Percentiles rank a stretch among this genome's conserved stretches.
Conservation (phyloP, 768 basidiomycete species). For the Pisolithus tinctorius region DNA sequence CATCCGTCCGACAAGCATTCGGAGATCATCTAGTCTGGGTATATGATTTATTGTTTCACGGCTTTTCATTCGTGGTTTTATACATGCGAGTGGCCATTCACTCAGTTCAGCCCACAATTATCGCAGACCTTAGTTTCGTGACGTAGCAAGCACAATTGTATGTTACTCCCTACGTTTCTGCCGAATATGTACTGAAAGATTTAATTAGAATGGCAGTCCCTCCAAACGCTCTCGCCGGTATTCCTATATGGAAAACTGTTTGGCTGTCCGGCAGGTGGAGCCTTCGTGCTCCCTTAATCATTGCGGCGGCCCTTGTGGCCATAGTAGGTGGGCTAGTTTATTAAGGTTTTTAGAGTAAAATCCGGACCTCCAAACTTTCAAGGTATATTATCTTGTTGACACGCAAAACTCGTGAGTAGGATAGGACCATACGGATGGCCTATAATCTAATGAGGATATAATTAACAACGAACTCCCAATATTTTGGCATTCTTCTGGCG, state of each 20-base stretch:
- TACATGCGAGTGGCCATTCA: background rate
- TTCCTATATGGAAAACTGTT: constrained; percentile 44
- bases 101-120: constrained; percentile 47
- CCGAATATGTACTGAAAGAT: background rate
- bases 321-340: constrained; percentile 36
- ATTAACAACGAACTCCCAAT: constrained; percentile 42
- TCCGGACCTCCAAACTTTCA: constrained; percentile 10
- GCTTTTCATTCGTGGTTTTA: constrained; percentile 43
- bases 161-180: constrained; percentile 7
- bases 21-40: constrained; percentile 54
- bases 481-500: constrained; percentile 50
- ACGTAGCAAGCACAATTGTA: constrained; percentile 59
- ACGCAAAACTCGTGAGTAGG: constrained; percentile 35
- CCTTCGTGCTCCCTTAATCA: constrained; percentile 46
- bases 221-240: constrained; percentile 45
- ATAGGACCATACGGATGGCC: background rate
- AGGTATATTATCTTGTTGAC: constrained; percentile 53
- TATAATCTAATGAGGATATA: background rate
- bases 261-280: constrained; percentile 45
- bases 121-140: constrained; percentile 48
- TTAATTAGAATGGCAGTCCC: constrained; percentile 46
- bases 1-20: constrained; percentile 48
- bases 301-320: constrained; percentile 39
- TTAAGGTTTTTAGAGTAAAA: background rate
- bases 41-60: constrained; percentile 56